A percentile compares a stretch with the other conserved stretches of the same genome.
phyloP scores from a whole-genome alignment of 2,329 filamentous ascomycete species.

The Botrytis galanthina region DNA sequence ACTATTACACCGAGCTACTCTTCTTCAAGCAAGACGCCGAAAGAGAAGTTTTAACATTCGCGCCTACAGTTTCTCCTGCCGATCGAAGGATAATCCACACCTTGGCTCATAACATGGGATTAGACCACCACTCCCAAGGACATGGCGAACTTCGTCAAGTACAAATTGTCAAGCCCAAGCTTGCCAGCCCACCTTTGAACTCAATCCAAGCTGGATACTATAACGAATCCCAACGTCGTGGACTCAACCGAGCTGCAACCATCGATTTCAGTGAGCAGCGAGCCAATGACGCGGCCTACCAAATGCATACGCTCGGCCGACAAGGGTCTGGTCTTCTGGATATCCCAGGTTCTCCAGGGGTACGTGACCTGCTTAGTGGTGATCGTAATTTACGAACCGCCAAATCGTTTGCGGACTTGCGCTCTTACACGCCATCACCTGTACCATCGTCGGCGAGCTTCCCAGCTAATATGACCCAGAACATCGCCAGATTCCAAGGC shows the following conservation, averaged over 20 bases:
- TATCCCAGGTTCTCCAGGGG: conserved; percentile 75
- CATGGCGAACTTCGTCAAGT: conserved; percentile 85
- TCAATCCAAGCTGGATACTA: conserved; percentile 53
- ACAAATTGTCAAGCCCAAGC: conserved; percentile 68
- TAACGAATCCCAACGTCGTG: conserved; percentile 75
- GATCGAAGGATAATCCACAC: conserved; percentile 91
- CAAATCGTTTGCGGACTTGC: conserved; percentile 94
- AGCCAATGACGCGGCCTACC: conserved; percentile 61
- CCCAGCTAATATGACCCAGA: conserved; percentile 63
- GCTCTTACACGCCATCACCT: conserved; percentile 92
- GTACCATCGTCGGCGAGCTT: conserved; percentile 88
- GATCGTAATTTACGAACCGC: conserved; percentile 82
- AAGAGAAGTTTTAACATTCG: conserved; percentile 81
- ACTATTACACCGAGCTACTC: conserved; percentile 86
- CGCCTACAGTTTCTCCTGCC: conserved; percentile 73
- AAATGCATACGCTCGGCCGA: conserved; percentile 74
- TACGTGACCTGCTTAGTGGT: conserved; percentile 56
- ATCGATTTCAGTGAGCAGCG: conserved; percentile 89
- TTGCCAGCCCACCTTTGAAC: conserved; percentile 38
- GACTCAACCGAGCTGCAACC: conserved; percentile 89
- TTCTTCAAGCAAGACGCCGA: conserved; percentile 79
- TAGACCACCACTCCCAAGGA: conserved; percentile 88
- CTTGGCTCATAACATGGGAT: conserved; percentile 88
- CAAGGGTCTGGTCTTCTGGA: conserved; percentile 81
- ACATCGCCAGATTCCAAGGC: conserved; percentile 57